Base-by-base conservation (phyloP, 371 early-diverging fungal genomes). In the Lichtheimia hyalospora region DNA sequence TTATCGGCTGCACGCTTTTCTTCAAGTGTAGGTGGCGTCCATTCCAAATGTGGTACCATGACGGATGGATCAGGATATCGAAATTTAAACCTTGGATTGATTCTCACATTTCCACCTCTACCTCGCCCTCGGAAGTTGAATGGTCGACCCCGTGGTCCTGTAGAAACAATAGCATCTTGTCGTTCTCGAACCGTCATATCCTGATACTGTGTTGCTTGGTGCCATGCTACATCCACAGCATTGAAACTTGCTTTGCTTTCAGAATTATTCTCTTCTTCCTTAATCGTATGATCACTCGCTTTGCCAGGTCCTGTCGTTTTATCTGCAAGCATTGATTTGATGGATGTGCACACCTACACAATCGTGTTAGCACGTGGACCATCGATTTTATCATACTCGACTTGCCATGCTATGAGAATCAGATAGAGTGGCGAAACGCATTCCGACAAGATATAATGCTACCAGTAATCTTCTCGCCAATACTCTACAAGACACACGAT, bases 111-210 rank as follows among this genome's bases (percentile, higher is more conserved):
- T 16, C 21, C 46, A 46, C 21, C 46, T 34, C 60, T 67, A 21
- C 56, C 56, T 25, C 56, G 43, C 3, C 56, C 56, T 15, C 44
- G 44, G 25, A 21, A 18, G 5, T 46, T 21, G 0, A 16, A 10
- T 21, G 46, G 16, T 34, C 34, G 6, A 2, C 34, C 34, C 0
- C 34, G 0, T 21, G 46, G 46, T 16, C 46, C 46, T 46, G 46
- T 21, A 46, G 46, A 18, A n/a, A 46, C n/a, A 18, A 46, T 2
- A 6, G 56, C 40, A 10, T 75, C 76, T 24, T 73, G 70, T 49
- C 61, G 61, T 34, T 75, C 76, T n/a, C 76, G 58, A 5, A 70
- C 40, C 10, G 73, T 68, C 76, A 75, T 75, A 15, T 58, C 61
- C 61, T 75, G 68, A 51, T 68, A 75, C 20, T 58, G 52, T 14